Conservation (phyloP, 148 eudicot genomes). For the Rhododendron williamsianum region DNA sequence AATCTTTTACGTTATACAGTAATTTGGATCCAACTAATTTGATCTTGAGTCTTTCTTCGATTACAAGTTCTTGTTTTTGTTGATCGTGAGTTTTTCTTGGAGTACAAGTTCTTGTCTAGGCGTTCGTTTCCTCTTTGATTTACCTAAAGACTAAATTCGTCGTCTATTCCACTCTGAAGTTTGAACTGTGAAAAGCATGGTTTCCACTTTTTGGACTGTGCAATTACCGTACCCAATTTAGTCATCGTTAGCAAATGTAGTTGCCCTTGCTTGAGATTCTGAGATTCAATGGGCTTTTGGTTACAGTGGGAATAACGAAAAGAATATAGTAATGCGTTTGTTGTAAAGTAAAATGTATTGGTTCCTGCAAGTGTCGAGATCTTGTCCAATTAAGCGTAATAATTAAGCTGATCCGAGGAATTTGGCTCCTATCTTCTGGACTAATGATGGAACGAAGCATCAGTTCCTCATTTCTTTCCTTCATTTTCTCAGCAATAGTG, state of each 20-base stretch:
- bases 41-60: neutral
- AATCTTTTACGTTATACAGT: neutral
- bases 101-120: neutral
- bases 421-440: neutral
- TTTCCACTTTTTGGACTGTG: neutral
- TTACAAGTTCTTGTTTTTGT: too few species aligned
- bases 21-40: neutral
- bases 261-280: neutral
- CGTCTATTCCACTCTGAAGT: neutral
- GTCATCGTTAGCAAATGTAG: neutral
- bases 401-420: neutral
- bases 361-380: neutral
- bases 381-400: neutral
- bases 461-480: conserved; percentile 1
- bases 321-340: neutral
- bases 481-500: neutral
- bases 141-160: neutral
- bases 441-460: neutral
- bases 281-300: neutral
- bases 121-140: neutral
- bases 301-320: neutral
- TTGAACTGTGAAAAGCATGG: neutral
- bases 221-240: neutral
- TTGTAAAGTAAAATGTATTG: neutral
- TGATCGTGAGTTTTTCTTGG: too few species aligned